Conservation (phyloP, 2,329 filamentous ascomycete species). For the Ambrosiella beaveri region DNA sequence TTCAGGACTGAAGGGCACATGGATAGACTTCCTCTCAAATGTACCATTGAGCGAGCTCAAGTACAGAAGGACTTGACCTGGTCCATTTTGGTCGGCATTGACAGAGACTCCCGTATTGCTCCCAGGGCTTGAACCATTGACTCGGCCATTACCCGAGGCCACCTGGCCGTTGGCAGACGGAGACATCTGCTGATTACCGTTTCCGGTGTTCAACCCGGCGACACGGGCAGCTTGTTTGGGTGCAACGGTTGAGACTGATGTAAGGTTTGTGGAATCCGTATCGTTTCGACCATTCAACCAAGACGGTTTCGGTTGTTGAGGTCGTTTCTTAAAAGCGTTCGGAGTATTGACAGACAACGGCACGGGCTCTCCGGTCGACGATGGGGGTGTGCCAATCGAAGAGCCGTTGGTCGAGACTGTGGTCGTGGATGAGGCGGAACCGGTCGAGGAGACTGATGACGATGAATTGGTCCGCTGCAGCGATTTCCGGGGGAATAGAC, state of each 20-base stretch:
- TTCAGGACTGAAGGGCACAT: slow-evolving; percentile 86
- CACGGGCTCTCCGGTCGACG: slow-evolving; percentile 23
- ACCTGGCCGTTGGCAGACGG: slow-evolving; percentile 12
- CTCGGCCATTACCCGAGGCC: slow-evolving; percentile 23
- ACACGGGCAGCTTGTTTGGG: slow-evolving; percentile 3
- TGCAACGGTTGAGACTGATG: not conserved
- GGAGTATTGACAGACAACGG: slow-evolving; percentile 8
- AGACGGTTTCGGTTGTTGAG: slow-evolving; percentile 4
- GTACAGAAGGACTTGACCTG: slow-evolving; percentile 62
- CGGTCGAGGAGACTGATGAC: slow-evolving; percentile 59
- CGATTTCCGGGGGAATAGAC: slow-evolving; percentile 79
- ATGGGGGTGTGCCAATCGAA: slow-evolving; percentile 41
- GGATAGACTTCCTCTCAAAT: slow-evolving; percentile 93
- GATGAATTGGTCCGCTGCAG: slow-evolving; percentile 80
- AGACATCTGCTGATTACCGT: slow-evolving; percentile 8
- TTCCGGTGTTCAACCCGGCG: not conserved
- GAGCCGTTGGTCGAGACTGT: slow-evolving; percentile 45
- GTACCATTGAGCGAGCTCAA: slow-evolving; percentile 86
- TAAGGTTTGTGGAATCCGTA: not conserved
- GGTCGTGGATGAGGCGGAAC: slow-evolving; percentile 41
- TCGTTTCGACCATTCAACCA: slow-evolving; percentile 6
- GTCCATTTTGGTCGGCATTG: slow-evolving; percentile 51
- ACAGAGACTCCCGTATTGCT: slow-evolving; percentile 27
- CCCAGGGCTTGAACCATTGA: slow-evolving; percentile 22
- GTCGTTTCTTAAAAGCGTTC: slow-evolving; percentile 9